A percentile compares a stretch with the other conserved stretches of the same genome.
These are phyloP conservation scores for Orbilia brochopaga DNA, from an alignment of 2,329 filamentous ascomycete genomes.

Conservation along the genomic window DNA sequence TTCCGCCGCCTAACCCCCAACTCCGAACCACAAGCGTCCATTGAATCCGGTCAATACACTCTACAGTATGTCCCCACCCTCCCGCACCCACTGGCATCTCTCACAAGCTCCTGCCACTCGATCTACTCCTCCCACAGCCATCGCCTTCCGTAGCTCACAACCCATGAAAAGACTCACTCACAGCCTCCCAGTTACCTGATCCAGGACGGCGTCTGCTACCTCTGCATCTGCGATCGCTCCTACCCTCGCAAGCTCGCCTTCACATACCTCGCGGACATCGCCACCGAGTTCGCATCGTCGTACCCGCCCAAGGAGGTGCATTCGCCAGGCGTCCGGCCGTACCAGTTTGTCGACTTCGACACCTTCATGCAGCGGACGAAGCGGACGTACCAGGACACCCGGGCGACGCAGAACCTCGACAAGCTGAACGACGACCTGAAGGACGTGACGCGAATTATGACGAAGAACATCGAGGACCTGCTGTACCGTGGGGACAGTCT, in stretches of 20 bases:
- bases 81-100: not conserved
- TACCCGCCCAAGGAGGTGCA: slow-evolving; percentile 78
- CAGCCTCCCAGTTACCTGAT: slow-evolving; percentile 74
- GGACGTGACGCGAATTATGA: slow-evolving; percentile 99
- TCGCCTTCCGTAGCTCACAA: slow-evolving; percentile 17
- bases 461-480: slow-evolving; percentile 98
- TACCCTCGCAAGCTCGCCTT: slow-evolving; percentile 99
- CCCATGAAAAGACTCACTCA: slow-evolving; percentile 19
- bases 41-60: slow-evolving; percentile 82
- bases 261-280: slow-evolving; percentile 93
- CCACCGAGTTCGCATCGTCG: slow-evolving; percentile 85
- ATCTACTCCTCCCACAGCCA: not conserved
- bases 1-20: slow-evolving; percentile 86
- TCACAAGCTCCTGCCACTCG: no score
- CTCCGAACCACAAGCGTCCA: slow-evolving; percentile 86
- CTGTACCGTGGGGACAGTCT: slow-evolving; percentile 92
- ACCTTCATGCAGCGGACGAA: slow-evolving; percentile 93
- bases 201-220: slow-evolving; percentile 80
- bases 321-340: slow-evolving; percentile 77
- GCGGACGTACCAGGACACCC: slow-evolving; percentile 89
- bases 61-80: slow-evolving; percentile 72
- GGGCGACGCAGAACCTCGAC: slow-evolving; percentile 89
- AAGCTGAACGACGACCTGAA: slow-evolving; percentile 95
- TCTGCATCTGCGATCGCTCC: slow-evolving; percentile 89
- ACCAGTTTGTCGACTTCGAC: slow-evolving; percentile 97